phyloP scores from a whole-genome alignment of 306 rosid species.

The Inga oerstediana region DNA sequence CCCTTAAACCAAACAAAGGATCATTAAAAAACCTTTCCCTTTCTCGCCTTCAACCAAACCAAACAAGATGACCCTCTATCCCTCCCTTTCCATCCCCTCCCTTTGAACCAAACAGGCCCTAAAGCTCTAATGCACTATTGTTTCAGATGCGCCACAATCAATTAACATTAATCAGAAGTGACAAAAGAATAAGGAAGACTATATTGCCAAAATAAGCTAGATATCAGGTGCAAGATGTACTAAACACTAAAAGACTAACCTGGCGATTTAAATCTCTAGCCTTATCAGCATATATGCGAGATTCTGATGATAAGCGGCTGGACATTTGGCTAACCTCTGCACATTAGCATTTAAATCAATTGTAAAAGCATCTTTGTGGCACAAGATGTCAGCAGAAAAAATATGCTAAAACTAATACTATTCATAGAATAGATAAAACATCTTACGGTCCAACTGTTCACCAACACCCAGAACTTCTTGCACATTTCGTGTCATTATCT shows the following conservation, averaged over 20 bases:
- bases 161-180: not conserved
- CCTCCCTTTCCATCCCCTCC: too few species aligned
- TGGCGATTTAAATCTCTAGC: slow-evolving; percentile 93
- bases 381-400: slow-evolving; percentile 32
- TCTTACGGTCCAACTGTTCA: slow-evolving; percentile 99
- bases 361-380: not conserved
- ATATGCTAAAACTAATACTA: slow-evolving; percentile 12
- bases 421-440: slow-evolving; percentile 32
- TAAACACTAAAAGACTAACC: slow-evolving; percentile 55
- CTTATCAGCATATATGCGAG: slow-evolving; percentile 92
- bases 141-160: slow-evolving; percentile 11
- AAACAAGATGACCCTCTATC: too few species aligned
- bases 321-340: slow-evolving; percentile 99
- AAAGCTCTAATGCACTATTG: not conserved
- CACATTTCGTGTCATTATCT: slow-evolving; percentile 98
- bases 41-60: too few species aligned
- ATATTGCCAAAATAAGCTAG: not conserved
- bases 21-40: too few species aligned
- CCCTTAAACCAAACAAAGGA: too few species aligned
- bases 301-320: slow-evolving; percentile 88
- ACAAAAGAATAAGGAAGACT: not conserved
- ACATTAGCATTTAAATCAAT: slow-evolving; percentile 32
- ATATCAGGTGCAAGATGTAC: not conserved
- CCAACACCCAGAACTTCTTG: slow-evolving; percentile 99
- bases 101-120: too few species aligned